These are phyloP conservation scores for Erodium trifolium DNA, from an alignment of 441 rosid species.

Conservation along the genomic window DNA sequence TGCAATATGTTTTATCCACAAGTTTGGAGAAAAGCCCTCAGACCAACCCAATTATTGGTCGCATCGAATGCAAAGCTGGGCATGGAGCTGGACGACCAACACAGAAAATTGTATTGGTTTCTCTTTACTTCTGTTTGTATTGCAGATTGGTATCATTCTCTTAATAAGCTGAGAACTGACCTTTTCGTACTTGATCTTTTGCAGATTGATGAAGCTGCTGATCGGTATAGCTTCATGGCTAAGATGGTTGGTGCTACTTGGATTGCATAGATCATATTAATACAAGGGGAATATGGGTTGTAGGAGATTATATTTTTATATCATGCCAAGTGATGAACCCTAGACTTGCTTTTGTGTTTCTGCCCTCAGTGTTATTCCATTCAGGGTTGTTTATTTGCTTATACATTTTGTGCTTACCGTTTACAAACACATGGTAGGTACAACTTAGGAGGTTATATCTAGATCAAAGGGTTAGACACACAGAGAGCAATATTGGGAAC, in stretches of 20 bases:
- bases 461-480: too few relatives aligned
- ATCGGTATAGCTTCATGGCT: conserved; percentile 81
- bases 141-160: background rate
- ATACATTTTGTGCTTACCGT: too few relatives aligned
- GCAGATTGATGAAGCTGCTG: conserved; percentile 83
- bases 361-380: too few relatives aligned
- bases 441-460: too few relatives aligned
- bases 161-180: background rate
- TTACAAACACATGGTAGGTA: too few relatives aligned
- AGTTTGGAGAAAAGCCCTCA: conserved; percentile 84
- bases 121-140: background rate
- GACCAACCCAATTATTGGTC: conserved; percentile 77
- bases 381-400: too few relatives aligned
- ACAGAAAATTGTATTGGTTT: conserved; percentile 50
- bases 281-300: too few relatives aligned
- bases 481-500: too few relatives aligned
- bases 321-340: too few relatives aligned
- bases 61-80: conserved; percentile 85
- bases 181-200: background rate
- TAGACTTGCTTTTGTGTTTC: too few relatives aligned
- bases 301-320: too few relatives aligned
- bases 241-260: conserved; percentile 65
- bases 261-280: conserved; percentile 36
- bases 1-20: conserved; percentile 67
- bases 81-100: conserved; percentile 94